A percentile compares a stretch with the other conserved stretches of the same genome.
These are phyloP conservation scores for Daldinia vernicosa DNA, from an alignment of 495 filamentous ascomycete species.

Conservation along the genomic window DNA sequence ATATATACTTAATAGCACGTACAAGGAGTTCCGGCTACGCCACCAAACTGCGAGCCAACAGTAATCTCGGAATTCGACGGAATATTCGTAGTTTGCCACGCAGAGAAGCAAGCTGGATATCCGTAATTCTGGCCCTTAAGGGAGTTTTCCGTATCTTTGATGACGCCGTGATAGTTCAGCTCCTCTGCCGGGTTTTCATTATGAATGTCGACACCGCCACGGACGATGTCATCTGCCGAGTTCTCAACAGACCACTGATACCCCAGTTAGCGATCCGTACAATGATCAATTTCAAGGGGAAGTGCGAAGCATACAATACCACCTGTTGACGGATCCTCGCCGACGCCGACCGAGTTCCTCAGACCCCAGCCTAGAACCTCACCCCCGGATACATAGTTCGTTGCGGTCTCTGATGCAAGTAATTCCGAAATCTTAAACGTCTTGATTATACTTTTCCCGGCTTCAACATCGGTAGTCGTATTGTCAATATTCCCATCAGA, in stretches of 20 bases:
- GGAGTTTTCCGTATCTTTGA: conserved; percentile 58
- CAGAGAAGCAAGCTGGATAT: conserved; percentile 69
- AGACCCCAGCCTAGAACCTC: conserved; percentile 71
- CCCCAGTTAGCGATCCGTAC: conserved; percentile 27
- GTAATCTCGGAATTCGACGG: conserved; percentile 56
- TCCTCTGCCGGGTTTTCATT: conserved; percentile 74
- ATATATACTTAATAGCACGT: not conserved
- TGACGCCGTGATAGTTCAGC: conserved; percentile 70
- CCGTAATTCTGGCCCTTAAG: conserved; percentile 62
- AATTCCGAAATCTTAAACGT: conserved; percentile 62
- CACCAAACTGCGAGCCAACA: conserved; percentile 61
- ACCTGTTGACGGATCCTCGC: conserved; percentile 65
- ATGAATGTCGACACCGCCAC: conserved; percentile 66
- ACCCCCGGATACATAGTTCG: conserved; percentile 60
- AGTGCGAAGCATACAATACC: conserved; percentile 50
- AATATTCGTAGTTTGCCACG: conserved; percentile 65
- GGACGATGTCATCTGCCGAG: conserved; percentile 65
- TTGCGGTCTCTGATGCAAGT: conserved; percentile 37
- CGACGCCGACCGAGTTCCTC: conserved; percentile 71
- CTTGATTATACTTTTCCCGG: conserved; percentile 67
- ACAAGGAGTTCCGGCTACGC: conserved; percentile 42
- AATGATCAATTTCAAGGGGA: not conserved
- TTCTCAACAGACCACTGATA: conserved; percentile 70
- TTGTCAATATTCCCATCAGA: conserved; percentile 67
- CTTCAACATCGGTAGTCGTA: conserved; percentile 49